These are phyloP conservation scores for Umbilicaria muhlenbergii DNA, from an alignment of 495 filamentous ascomycete species.

Conservation along the genomic window DNA sequence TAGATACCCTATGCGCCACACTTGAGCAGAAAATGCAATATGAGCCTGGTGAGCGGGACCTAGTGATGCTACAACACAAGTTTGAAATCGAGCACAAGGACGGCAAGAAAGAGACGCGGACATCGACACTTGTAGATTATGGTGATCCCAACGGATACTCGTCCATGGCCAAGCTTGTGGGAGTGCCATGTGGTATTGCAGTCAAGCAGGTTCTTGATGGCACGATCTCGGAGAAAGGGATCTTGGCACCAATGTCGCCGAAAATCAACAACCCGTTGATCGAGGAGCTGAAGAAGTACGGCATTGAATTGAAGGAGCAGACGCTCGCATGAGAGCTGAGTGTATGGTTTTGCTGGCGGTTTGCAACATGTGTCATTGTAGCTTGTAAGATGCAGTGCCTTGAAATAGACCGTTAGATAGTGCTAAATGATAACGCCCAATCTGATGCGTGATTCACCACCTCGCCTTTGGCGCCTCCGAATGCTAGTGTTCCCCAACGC, in stretches of 20 bases:
- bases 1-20: slow-evolving; percentile 81
- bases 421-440: too few species aligned
- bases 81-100: slow-evolving; percentile 81
- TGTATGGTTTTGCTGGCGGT: not conserved
- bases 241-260: slow-evolving; percentile 66
- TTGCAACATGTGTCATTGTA: too few species aligned
- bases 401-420: too few species aligned
- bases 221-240: slow-evolving; percentile 54
- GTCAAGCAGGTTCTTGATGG: slow-evolving; percentile 76
- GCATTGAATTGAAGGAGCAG: slow-evolving; percentile 21
- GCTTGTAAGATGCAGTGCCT: too few species aligned
- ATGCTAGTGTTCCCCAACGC: too few species aligned
- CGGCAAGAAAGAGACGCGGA: slow-evolving; percentile 55
- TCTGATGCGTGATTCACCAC: too few species aligned
- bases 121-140: slow-evolving; percentile 74
- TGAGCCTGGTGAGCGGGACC: slow-evolving; percentile 66
- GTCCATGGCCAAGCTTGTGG: slow-evolving; percentile 79
- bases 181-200: slow-evolving; percentile 44
- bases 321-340: not conserved
- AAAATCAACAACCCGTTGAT: slow-evolving; percentile 54
- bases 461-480: too few species aligned
- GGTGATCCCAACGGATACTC: slow-evolving; percentile 63
- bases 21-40: slow-evolving; percentile 89
- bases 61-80: slow-evolving; percentile 84
- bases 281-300: slow-evolving; percentile 51